Evolutionary conservation across 305 asterid species (phyloP).

Genomic region (Salvia sclarea): DNA sequence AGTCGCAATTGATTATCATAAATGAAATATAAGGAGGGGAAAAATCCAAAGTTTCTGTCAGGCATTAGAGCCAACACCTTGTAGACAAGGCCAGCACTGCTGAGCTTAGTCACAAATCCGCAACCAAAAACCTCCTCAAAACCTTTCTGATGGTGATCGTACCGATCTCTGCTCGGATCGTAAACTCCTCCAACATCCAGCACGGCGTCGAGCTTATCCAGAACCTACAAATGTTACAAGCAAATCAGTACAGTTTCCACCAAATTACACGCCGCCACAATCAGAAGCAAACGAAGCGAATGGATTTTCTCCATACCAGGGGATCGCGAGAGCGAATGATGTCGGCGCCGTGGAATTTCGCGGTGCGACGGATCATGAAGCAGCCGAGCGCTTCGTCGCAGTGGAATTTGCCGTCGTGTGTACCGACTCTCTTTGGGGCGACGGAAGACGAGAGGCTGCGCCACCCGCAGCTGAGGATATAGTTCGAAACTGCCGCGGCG

Average conservation of each 20-base stretch:
- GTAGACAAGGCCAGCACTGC: constrained; percentile 35
- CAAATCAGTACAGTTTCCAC: constrained; percentile 6
- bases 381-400: constrained; percentile 36
- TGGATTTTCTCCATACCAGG: background rate
- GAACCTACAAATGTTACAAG: constrained; percentile 11
- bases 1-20: background rate
- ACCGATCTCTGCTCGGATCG: constrained; percentile 27
- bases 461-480: constrained; percentile 16
- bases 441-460: constrained; percentile 23
- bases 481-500: constrained; percentile 11
- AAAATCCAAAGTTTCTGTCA: background rate
- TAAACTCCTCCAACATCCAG: constrained; percentile 34
- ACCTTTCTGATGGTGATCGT: constrained; percentile 33
- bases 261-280: constrained; percentile 4
- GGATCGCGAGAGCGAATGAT: constrained; percentile 27
- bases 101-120: constrained; percentile 31
- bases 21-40: background rate
- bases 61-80: constrained; percentile 32
- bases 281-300: background rate
- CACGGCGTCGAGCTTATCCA: constrained; percentile 31
- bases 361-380: constrained; percentile 32
- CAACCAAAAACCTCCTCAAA: constrained; percentile 28
- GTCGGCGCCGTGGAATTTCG: background rate
- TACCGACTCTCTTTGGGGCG: constrained; percentile 26
- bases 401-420: constrained; percentile 29